Evolutionary conservation across 2,329 filamentous ascomycete genomes (phyloP).

Genomic region (Chrysosporium queenslandicum): DNA sequence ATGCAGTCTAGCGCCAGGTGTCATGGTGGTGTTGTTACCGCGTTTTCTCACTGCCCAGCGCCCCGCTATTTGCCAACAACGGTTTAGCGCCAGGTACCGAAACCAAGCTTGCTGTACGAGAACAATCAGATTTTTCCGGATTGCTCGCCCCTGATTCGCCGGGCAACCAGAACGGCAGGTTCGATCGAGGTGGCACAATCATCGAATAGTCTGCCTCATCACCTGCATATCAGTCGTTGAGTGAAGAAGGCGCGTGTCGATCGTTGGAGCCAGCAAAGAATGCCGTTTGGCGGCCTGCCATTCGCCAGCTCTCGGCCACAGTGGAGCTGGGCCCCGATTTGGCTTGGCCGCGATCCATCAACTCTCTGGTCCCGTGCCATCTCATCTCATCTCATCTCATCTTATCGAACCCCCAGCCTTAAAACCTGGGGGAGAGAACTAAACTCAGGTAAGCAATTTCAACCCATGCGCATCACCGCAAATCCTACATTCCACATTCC

Average conservation of each 20-base stretch:
- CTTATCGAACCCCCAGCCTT: not conserved
- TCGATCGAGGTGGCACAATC: slow-evolving; percentile 6
- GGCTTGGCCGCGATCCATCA: too few relatives aligned
- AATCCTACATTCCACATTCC: too few relatives aligned
- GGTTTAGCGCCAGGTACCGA: slow-evolving; percentile 10
- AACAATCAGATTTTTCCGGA: not conserved
- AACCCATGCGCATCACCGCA: not conserved
- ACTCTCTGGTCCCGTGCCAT: too few relatives aligned
- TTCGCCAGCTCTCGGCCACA: not conserved
- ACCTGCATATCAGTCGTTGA: not conserved
- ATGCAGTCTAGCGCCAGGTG: not conserved
- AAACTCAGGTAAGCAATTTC: not conserved
- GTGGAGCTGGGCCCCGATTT: not conserved
- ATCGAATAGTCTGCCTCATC: not conserved
- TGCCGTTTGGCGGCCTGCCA: too few relatives aligned
- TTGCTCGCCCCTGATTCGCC: not conserved
- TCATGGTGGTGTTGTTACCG: not conserved
- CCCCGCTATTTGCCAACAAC: not conserved
- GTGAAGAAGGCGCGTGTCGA: not conserved
- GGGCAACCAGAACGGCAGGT: not conserved
- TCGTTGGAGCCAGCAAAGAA: slow-evolving; percentile 9
- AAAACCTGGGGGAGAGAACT: not conserved
- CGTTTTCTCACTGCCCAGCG: not conserved
- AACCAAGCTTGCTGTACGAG: not conserved
- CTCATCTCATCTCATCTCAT: not conserved